A percentile compares a stretch with the other conserved stretches of the same genome.
Conservation (phyloP, 2,329 filamentous ascomycete genomes). For the Ophiostoma perfectum region DNA sequence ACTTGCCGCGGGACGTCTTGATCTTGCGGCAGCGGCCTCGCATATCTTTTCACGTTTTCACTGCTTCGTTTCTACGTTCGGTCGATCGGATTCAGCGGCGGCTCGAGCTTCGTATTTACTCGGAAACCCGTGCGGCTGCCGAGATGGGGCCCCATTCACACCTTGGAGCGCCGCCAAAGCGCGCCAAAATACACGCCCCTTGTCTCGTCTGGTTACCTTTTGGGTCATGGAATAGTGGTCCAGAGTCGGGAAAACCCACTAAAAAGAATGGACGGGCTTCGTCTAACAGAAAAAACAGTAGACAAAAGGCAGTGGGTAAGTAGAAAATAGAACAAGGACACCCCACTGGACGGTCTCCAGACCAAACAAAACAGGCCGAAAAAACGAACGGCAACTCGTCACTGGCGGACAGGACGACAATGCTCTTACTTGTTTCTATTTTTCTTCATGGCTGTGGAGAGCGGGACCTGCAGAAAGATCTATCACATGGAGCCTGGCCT, state of each 20-base stretch:
- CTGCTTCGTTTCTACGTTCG: conserved; percentile 17
- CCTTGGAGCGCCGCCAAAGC: not conserved
- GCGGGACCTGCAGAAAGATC: conserved; percentile 7
- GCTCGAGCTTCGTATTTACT: conserved; percentile 27
- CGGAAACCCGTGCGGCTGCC: conserved; percentile 26
- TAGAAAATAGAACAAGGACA: not conserved
- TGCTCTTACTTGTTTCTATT: not conserved
- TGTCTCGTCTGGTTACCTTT: not conserved
- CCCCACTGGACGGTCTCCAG: conserved; percentile 23
- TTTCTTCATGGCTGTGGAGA: not conserved
- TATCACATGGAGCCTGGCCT: not conserved
- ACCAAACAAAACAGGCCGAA: conserved; percentile 25
- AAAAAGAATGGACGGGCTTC: not conserved
- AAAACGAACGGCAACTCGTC: not conserved
- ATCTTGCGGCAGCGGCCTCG: not conserved
- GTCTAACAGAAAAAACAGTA: not conserved
- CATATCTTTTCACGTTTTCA: no score
- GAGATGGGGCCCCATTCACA: conserved; percentile 19
- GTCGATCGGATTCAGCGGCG: conserved; percentile 25
- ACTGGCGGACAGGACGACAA: not conserved
- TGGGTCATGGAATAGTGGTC: conserved; percentile 6
- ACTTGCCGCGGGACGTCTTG: not conserved
- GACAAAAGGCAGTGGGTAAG: not conserved
- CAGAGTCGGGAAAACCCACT: conserved; percentile 13
- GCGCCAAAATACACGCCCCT: conserved; percentile 4